Evolutionary conservation across 2,329 filamentous ascomycete genomes (phyloP).

Genomic region (Colletotrichum incanum): DNA sequence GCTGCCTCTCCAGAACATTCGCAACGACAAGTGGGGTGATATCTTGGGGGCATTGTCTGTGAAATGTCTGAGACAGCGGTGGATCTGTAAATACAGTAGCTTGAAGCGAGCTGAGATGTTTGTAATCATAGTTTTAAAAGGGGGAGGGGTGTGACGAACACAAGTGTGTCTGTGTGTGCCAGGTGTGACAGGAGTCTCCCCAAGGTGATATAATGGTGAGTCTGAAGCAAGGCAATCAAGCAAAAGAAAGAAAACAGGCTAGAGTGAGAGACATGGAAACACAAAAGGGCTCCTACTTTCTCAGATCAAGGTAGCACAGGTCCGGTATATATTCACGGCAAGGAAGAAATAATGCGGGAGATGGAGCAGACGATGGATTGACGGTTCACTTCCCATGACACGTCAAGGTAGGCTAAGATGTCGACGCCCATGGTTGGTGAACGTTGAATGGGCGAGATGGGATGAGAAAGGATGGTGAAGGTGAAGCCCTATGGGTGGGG

Average conservation of each 20-base stretch:
- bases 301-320: slow-evolving; percentile 12
- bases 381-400: not conserved
- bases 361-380: not conserved
- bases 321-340: slow-evolving; percentile 29
- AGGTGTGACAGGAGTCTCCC: slow-evolving; percentile 12
- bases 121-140: slow-evolving; percentile 23
- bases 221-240: not conserved
- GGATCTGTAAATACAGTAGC: slow-evolving; percentile 43
- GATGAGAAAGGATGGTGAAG: not conserved
- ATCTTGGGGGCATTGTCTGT: slow-evolving; percentile 23
- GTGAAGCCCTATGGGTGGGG: not conserved
- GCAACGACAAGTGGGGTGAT: slow-evolving; percentile 10
- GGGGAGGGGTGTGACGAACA: not conserved
- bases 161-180: not conserved
- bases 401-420: slow-evolving; percentile 16
- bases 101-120: slow-evolving; percentile 13
- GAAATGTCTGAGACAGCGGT: slow-evolving; percentile 50
- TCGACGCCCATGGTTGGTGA: slow-evolving; percentile 1
- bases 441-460: not conserved
- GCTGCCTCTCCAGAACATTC: slow-evolving; percentile 29
- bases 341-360: not conserved
- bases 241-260: not conserved
- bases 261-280: slow-evolving; percentile 10
- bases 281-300: slow-evolving; percentile 22
- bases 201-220: not conserved